Evolutionary conservation across 257 asterid genomes (phyloP).

Genomic region (Ehretia macrophylla): DNA sequence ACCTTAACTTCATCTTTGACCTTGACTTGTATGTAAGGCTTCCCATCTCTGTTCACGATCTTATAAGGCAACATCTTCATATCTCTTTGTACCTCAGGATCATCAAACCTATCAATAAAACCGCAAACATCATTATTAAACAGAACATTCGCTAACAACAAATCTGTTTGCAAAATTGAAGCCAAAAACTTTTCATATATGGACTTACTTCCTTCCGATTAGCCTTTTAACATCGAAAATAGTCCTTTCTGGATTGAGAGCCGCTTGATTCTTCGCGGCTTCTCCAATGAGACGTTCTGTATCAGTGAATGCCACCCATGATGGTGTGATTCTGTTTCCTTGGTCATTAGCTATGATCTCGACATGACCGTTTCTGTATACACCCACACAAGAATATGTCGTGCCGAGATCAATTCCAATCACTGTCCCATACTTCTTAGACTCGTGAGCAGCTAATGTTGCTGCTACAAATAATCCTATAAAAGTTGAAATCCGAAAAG

Average conservation of each 20-base stretch:
- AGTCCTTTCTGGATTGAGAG: constrained; percentile 14
- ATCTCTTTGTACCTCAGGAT: constrained; percentile 24
- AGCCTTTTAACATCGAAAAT: constrained; percentile 17
- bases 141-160: background rate
- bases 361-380: constrained; percentile 6
- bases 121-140: background rate
- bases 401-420: constrained; percentile 17
- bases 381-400: constrained; percentile 19
- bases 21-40: constrained; percentile 26
- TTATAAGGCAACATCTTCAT: constrained; percentile 21
- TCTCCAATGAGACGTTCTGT: constrained; percentile 18
- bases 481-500: background rate
- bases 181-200: background rate
- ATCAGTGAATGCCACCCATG: constrained; percentile 18
- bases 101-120: constrained; percentile 22
- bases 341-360: constrained; percentile 20
- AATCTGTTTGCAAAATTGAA: background rate
- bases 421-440: constrained; percentile 10
- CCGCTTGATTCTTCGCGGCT: constrained; percentile 18
- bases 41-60: constrained; percentile 20
- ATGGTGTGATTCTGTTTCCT: constrained; percentile 17
- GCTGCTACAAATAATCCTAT: constrained; percentile 5
- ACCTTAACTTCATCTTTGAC: constrained; percentile 14
- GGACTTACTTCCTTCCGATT: constrained; percentile 19
- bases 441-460: constrained; percentile 9